These are phyloP conservation scores for Elsinoe fawcettii DNA, from an alignment of 2,329 filamentous ascomycete species.

Conservation along the genomic window DNA sequence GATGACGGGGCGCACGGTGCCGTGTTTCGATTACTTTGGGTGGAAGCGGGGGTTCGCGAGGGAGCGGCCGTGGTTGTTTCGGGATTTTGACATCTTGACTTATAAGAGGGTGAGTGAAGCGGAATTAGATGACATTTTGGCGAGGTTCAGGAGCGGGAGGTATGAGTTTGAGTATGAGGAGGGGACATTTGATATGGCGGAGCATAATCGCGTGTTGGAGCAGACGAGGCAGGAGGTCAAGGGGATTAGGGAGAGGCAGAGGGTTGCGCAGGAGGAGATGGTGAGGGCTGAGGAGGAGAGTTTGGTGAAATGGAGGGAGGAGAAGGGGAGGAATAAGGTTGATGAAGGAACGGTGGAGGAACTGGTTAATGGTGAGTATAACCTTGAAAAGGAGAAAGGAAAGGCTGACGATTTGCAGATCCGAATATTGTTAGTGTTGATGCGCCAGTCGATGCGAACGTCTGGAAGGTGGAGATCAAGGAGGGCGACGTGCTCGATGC, in stretches of 20 bases:
- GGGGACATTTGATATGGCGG: constrained; percentile 47
- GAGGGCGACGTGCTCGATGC: constrained; percentile 32
- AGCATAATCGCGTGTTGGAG: constrained; percentile 44
- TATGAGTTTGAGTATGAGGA: constrained; percentile 47
- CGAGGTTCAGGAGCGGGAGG: constrained; percentile 42
- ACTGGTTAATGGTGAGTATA: constrained; percentile 38
- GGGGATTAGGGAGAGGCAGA: constrained; percentile 40
- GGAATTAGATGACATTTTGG: constrained; percentile 44
- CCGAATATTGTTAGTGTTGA: constrained; percentile 33
- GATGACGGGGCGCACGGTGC: constrained; percentile 45
- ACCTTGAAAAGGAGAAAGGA: neutral
- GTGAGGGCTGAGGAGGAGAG: constrained; percentile 41
- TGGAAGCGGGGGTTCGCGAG: constrained; percentile 44
- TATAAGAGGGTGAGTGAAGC: constrained; percentile 48
- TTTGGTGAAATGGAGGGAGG: constrained; percentile 35
- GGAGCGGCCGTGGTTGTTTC: constrained; percentile 47
- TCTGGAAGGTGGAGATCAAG: constrained; percentile 38
- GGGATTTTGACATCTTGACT: constrained; percentile 50
- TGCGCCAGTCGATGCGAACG: constrained; percentile 39
- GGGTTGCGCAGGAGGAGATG: constrained; percentile 42
- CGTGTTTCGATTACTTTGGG: constrained; percentile 47
- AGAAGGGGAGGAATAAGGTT: constrained; percentile 37
- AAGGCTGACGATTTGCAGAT: constrained; percentile 21
- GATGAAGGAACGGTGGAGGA: constrained; percentile 44
- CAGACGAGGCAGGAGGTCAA: constrained; percentile 43